Base-by-base conservation (phyloP, 495 filamentous ascomycete species). In the Margaritispora aquatica region DNA sequence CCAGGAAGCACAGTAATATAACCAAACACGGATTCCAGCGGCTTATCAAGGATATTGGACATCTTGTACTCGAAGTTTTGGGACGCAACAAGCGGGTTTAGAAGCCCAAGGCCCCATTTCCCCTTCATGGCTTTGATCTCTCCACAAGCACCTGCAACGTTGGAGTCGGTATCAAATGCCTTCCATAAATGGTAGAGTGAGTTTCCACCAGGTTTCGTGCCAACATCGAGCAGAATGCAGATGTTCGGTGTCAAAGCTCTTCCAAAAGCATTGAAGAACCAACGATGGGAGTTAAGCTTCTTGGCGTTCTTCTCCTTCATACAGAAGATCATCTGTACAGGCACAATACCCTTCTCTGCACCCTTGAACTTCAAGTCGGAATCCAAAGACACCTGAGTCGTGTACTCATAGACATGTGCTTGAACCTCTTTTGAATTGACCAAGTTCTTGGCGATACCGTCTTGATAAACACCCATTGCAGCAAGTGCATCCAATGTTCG, bases 1-100 rank as follows among this genome's bases (percentile, higher is more conserved):
- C 95, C 95, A 1, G 95, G 95, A 51, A 97, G 73, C 68, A 97
- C 95, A 21, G 95, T 97, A 63, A 97, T 97, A 66, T 97, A 97
- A 2, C 95, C 95, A 67, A 99, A 97, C 1, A 97, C 95, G 1
- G 88, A 92, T 72, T 99, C 95, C 22, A 99, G 76, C 2, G 95
- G 95, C 72, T 97, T 97, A 69, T 99, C 95, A 24, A 99, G 78
- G 67, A 99, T 99, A 61, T 97, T 99, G 7, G 90, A 96, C 93
- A 97, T 96, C 75, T 99, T 99, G 79, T 99, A 99, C 72, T 99
- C 95, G 65, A 97, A 99, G 67, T 99, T 97, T 71, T 99, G 95
- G 48, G 89, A 92, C 0, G 95, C 95, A 8, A 99, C 92, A 2
- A 99, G 80, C 0, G 95, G 95, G 68, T 97, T 97, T 41, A 99